Conservation (phyloP, 768 basidiomycete genomes). For the Clathrus columnatus region DNA sequence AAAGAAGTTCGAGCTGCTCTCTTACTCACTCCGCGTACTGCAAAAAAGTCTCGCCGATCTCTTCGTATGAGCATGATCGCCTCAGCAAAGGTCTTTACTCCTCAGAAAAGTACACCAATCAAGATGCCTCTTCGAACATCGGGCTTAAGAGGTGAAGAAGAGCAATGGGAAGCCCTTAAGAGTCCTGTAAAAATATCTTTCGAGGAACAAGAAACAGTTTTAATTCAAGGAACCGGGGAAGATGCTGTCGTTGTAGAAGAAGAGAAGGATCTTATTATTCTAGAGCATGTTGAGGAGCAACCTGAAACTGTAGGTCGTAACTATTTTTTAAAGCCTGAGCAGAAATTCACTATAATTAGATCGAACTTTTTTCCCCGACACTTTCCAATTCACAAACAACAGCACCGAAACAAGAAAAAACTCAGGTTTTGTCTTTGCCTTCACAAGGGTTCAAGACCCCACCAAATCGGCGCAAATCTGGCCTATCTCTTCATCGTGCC, state of each 20-base stretch:
- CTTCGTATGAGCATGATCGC: conserved; percentile 70
- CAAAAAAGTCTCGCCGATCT: conserved; percentile 30
- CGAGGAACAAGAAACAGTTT: conserved; percentile 37
- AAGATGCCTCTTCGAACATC: neutral
- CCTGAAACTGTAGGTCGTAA: neutral
- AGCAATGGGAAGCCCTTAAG: neutral
- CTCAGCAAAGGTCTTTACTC: conserved; percentile 65
- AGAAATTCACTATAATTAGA: too few relatives aligned
- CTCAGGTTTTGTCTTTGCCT: conserved; percentile 15
- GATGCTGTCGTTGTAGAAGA: conserved; percentile 63
- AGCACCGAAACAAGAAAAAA: conserved; percentile 13
- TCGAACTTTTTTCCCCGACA: conserved; percentile 10
- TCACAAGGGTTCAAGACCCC: conserved; percentile 20
- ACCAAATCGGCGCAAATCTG: conserved; percentile 16
- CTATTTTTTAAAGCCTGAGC: too few relatives aligned
- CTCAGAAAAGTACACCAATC: conserved; percentile 44
- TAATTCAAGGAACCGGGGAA: conserved; percentile 52
- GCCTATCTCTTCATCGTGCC: conserved; percentile 54
- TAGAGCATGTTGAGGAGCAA: conserved; percentile 50
- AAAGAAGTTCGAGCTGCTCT: conserved; percentile 52
- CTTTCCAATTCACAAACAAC: conserved; percentile 8
- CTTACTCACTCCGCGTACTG: conserved; percentile 41
- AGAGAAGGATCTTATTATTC: conserved; percentile 59
- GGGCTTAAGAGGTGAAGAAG: neutral
- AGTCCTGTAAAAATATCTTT: conserved; percentile 17